Percentiles rank a stretch among this genome's conserved stretches.
These are phyloP conservation scores for Fusarium redolens DNA, from an alignment of 2,329 filamentous ascomycete species.

Conservation along the genomic window DNA sequence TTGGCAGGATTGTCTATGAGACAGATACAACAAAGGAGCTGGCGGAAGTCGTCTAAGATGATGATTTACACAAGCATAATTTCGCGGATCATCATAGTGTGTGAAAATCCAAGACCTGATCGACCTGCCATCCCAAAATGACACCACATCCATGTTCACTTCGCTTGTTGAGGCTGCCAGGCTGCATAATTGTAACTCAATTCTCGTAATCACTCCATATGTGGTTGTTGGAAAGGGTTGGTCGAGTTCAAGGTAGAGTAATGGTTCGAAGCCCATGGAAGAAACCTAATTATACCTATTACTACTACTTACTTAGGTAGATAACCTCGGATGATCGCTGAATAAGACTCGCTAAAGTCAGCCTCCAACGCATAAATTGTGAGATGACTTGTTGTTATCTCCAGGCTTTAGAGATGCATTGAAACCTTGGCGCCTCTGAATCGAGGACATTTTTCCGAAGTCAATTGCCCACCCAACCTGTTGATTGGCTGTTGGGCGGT, in stretches of 20 bases:
- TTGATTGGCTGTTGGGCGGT: conserved; percentile 25
- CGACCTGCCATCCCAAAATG: conserved; percentile 21
- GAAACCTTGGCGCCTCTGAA: conserved; percentile 37
- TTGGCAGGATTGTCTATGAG: not conserved
- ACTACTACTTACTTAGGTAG: not conserved
- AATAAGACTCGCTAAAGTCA: conserved; percentile 1
- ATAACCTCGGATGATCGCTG: conserved; percentile 1
- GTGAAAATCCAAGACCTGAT: conserved; percentile 33
- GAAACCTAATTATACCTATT: conserved; percentile 18
- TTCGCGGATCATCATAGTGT: conserved; percentile 14
- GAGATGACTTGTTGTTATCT: conserved; percentile 18
- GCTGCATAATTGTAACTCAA: conserved; percentile 13
- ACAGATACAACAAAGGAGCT: not conserved
- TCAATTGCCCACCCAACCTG: conserved; percentile 5
- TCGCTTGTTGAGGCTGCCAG: conserved; percentile 3
- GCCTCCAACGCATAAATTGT: conserved; percentile 20
- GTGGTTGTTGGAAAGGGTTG: not conserved
- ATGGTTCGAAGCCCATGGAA: not conserved
- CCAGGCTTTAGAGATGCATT: conserved; percentile 7
- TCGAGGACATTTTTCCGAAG: conserved; percentile 32
- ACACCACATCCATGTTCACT: conserved; percentile 9
- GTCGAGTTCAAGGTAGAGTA: not conserved
- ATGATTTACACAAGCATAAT: conserved; percentile 27
- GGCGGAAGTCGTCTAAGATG: conserved; percentile 16
- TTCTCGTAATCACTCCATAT: conserved; percentile 6